Conservation (phyloP, 139 green algal genomes). For the Axilococcus clingmanii region DNA sequence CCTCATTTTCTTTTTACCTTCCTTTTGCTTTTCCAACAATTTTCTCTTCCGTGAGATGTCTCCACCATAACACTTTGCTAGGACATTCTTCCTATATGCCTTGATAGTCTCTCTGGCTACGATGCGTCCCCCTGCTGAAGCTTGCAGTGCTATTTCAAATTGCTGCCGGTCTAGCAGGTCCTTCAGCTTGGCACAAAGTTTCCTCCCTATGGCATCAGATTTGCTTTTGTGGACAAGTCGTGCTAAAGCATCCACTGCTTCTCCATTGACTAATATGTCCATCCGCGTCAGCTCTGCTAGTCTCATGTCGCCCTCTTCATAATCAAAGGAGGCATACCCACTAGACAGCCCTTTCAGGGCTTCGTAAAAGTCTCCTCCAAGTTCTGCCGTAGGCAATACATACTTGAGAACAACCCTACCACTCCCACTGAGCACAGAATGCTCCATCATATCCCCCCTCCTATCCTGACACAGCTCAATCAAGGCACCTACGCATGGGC, state of each 20-base stretch:
- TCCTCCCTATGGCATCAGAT: constrained; percentile 35
- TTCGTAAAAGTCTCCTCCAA: constrained; percentile 77
- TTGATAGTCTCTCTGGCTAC: constrained; percentile 70
- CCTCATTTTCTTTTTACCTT: constrained; percentile 94
- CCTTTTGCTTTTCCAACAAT: constrained; percentile 95
- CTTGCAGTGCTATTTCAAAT: constrained; percentile 75
- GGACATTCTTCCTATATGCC: constrained; percentile 91
- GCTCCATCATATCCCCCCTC: constrained; percentile 62
- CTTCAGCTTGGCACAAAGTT: constrained; percentile 47
- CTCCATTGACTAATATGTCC: constrained; percentile 82
- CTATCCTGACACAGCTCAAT: constrained; percentile 62
- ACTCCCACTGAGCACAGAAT: constrained; percentile 38
- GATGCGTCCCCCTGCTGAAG: constrained; percentile 47
- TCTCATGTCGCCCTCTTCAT: constrained; percentile 60
- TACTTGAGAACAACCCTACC: constrained; percentile 46
- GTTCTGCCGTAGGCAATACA: constrained; percentile 64
- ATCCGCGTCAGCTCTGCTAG: constrained; percentile 69
- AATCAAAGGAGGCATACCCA: constrained; percentile 89
- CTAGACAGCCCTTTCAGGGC: constrained; percentile 70
- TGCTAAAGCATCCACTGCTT: constrained; percentile 71
- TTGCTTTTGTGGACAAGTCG: constrained; percentile 62
- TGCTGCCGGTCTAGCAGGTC: constrained; percentile 61
- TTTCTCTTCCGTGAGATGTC: constrained; percentile 91
- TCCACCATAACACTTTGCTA: constrained; percentile 96
- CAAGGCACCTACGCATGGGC: constrained; percentile 50